Base-by-base conservation (phyloP, 2,329 filamentous ascomycete species). In the Ascochyta viciae-villosae region DNA sequence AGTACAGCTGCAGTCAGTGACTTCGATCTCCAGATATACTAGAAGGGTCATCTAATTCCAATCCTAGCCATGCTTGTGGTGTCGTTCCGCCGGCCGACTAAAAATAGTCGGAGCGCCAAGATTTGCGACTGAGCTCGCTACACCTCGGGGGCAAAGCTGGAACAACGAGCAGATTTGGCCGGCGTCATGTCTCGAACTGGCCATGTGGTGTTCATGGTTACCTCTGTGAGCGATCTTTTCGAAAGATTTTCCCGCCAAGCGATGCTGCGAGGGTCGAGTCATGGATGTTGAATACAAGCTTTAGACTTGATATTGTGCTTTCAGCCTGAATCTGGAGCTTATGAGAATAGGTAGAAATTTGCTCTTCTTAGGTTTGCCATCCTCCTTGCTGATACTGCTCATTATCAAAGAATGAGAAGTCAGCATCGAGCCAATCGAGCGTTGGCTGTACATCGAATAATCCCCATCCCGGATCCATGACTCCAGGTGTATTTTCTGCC, bases 371-470 rank as follows among this genome's bases (percentile, higher is more conserved):
- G 19, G 19, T 19, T 19, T 19, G 19, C 19, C 19, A 19, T 19
- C 19, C 19, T 13, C 15, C 15, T 27, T 23, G 6, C 10, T 43
- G 48, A 26, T 39, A 49, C 38, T 50, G 41, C 29, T 52, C 48
- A 19, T 27, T 51, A 19, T 57, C 51, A 19, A 63, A 56, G 26
- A 54, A 58, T 4, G 58, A 58, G 31, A 66, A 60, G n/a, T 65
- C 65, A 2, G 64, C 56, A 16, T 63, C 62, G 3, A 68, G 54
- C 65, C 64, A 68, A 35, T 63, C 61, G 9, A 68, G 47, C 19
- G 60, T 65, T 16, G 65, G 62, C 38, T 68, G 65, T 1, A 58
- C 49, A 40, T 66, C 65, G 19, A 66, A 66, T 15, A 65, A 44
- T 1, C 54, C 64, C 56, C 58, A 65, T 5, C 45, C 52, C 16